phyloP scores from a whole-genome alignment of 108 stramenopile species.

The Cyclotella choctawhatcheeana region DNA sequence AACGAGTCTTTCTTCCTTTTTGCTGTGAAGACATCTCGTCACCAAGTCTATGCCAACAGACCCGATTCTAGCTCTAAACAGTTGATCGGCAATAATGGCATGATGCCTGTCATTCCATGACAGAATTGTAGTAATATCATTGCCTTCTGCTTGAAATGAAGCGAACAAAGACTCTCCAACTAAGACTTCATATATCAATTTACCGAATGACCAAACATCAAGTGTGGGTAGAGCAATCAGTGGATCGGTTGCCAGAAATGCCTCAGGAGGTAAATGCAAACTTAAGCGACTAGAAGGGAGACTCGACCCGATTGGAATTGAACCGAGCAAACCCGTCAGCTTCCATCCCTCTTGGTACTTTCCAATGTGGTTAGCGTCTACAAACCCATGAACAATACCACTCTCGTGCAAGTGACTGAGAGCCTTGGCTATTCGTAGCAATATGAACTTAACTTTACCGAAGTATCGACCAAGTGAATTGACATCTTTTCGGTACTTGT shows the following conservation, averaged over 20 bases:
- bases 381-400: constrained; percentile 73
- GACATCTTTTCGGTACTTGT: constrained; percentile 51
- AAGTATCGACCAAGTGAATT: constrained; percentile 61
- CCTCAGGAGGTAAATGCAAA: constrained; percentile 73
- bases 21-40: constrained; percentile 55
- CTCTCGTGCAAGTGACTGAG: constrained; percentile 62
- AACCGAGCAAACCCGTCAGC: constrained; percentile 57
- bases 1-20: constrained; percentile 40
- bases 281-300: constrained; percentile 54
- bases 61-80: constrained; percentile 56
- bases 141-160: constrained; percentile 32
- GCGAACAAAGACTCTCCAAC: constrained; percentile 72
- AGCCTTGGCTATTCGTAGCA: constrained; percentile 68
- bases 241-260: constrained; percentile 45
- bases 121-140: constrained; percentile 23
- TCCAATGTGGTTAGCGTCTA: constrained; percentile 62
- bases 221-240: constrained; percentile 53
- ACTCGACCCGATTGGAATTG: constrained; percentile 49
- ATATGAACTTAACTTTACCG: constrained; percentile 60
- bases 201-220: constrained; percentile 86
- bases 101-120: constrained; percentile 51
- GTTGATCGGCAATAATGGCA: constrained; percentile 34
- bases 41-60: constrained; percentile 65
- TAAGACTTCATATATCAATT: constrained; percentile 76
- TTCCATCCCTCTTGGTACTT: constrained; percentile 83